Evolutionary conservation across 345 rosid species (phyloP).

Genomic region (Eucalyptus cladocalyx): DNA sequence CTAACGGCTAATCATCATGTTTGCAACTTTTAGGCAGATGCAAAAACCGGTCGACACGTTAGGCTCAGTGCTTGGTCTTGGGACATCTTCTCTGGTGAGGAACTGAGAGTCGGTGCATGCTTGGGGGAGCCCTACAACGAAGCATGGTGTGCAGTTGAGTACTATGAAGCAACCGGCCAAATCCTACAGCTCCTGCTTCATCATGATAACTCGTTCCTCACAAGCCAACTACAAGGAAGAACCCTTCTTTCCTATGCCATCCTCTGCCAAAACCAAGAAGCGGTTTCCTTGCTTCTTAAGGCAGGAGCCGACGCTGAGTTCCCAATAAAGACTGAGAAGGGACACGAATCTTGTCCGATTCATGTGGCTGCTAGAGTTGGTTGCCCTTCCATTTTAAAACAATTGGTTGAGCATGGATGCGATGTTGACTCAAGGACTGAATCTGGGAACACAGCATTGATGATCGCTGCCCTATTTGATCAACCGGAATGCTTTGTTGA

Average conservation of each 20-base stretch:
- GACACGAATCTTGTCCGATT: conserved; percentile 8
- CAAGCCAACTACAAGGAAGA: conserved; percentile 11
- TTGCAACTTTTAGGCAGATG: conserved; percentile 12
- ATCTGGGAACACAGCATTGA: conserved; percentile 13
- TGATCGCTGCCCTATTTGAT: conserved; percentile 16
- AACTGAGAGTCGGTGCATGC: conserved; percentile 20
- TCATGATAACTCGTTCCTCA: background rate
- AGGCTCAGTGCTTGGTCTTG: conserved; percentile 30
- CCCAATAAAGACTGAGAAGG: conserved; percentile 11
- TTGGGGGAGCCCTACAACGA: conserved; percentile 23
- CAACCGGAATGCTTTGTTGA: conserved; percentile 15
- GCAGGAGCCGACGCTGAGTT: conserved; percentile 10
- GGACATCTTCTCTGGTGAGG: conserved; percentile 23
- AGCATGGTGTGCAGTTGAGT: conserved; percentile 22
- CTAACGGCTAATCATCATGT: background rate
- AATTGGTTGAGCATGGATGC: conserved; percentile 3
- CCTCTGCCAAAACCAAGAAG: conserved; percentile 23
- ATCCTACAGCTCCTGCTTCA: conserved; percentile 13
- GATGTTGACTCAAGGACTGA: conserved; percentile 12
- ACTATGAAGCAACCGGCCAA: conserved; percentile 19
- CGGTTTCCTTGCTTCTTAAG: conserved; percentile 2
- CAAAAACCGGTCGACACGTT: background rate
- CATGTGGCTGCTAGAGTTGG: conserved; percentile 21
- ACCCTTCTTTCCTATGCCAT: conserved; percentile 25
- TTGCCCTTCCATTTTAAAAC: conserved; percentile 3